Base-by-base conservation (phyloP, 495 filamentous ascomycete species). In the Cenococcum geophilum region DNA sequence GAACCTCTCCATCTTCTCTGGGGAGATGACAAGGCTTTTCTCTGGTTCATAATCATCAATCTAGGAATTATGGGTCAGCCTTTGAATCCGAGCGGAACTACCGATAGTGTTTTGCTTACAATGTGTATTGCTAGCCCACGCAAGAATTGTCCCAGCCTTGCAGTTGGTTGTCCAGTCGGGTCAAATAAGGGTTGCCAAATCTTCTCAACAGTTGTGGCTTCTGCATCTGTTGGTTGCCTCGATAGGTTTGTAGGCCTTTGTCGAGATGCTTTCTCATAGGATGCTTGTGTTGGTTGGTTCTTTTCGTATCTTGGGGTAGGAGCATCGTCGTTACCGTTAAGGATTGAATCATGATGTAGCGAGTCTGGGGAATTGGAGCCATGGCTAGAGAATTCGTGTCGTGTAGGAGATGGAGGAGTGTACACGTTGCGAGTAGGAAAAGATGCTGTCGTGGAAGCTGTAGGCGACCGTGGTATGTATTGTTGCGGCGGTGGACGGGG, bases 141-240 rank as follows among this genome's bases (percentile, higher is more conserved):
- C 59, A 96, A 74, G 45, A 96, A 86, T 62, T 88, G 80, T 0
- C 84, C 82, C 20, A 91, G 76, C 61, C 87, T 80, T 45, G 77
- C 69, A 0, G 88, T 93, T 8, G 89, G 82, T 54, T 81, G 77
- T 2, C 84, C 85, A 5, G 78, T 75, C 55, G 80, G 78, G 52
- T 89, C 86, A 69, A 95, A 93, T 16, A 95, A 69, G 25, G 79
- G 80, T 0, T 88, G 86, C 89, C 90, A 95, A 61, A 86, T 84
- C 66, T 80, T 80, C 70, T 88, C 85, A 50, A 88, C 69, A 1
- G 83, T 82, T 0, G 83, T 84, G 66, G 79, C 76, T 49, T 84
- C 81, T 58, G 73, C 72, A 21, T 75, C 76, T 32, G 81, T 80
- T 32, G 74, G 67, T 32, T 77, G 74, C 37, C 79, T 73, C 18